Evolutionary conservation across 2,329 filamentous ascomycete genomes (phyloP).

Genomic region (Elsinoe necatrix): DNA sequence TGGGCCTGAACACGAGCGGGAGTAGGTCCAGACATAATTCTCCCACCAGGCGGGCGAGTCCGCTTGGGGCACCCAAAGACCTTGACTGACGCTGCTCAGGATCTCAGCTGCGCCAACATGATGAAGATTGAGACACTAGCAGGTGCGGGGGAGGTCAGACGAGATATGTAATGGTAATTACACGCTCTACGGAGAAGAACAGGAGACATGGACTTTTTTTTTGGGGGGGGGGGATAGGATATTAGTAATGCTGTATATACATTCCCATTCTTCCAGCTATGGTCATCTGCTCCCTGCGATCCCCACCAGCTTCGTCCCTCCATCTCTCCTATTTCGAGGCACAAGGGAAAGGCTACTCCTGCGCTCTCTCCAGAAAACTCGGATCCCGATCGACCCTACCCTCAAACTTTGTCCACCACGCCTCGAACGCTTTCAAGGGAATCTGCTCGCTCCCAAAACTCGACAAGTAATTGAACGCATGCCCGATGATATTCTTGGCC

Average conservation of each 20-base stretch:
- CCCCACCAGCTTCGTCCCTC: neutral
- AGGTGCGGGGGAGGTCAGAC: neutral
- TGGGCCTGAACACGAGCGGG: constrained; percentile 8
- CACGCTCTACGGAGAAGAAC: neutral
- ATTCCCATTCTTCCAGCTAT: neutral
- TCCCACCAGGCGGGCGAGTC: constrained; percentile 11
- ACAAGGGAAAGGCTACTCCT: constrained; percentile 23
- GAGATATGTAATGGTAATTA: constrained; percentile 8
- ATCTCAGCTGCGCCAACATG: constrained; percentile 12
- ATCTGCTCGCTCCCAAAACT: constrained; percentile 86
- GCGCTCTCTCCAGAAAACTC: constrained; percentile 71
- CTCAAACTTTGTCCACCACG: constrained; percentile 98
- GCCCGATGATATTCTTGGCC: constrained; percentile 88
- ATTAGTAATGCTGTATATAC: constrained; percentile 10
- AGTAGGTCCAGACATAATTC: constrained; percentile 15
- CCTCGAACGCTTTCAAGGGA: constrained; percentile 87
- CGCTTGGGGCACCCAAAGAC: constrained; percentile 9
- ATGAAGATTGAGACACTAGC: neutral
- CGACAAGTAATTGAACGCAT: constrained; percentile 93
- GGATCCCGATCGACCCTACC: constrained; percentile 76
- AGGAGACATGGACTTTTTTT: neutral
- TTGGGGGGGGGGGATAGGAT: too few species aligned
- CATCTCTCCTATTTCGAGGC: neutral
- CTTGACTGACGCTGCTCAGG: constrained; percentile 11
- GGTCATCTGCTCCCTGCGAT: neutral